Base-by-base conservation (phyloP, 2,329 filamentous ascomycete species). In the Pestalotiopsis sp. region DNA sequence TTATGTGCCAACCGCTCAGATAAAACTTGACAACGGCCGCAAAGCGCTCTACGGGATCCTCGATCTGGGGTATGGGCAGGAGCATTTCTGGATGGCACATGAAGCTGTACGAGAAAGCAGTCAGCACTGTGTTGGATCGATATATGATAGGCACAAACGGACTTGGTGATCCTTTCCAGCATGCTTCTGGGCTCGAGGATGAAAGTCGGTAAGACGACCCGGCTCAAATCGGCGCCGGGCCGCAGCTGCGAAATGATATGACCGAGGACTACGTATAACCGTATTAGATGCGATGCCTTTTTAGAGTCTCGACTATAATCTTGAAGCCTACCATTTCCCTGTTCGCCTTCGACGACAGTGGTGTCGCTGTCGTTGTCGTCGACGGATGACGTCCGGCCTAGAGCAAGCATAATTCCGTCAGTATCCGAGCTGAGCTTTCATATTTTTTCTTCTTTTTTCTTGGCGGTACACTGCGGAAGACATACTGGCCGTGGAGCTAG, bases 121-220 rank as follows among this genome's bases (percentile, higher is more conserved):
- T 60, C 20, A 57, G 20, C 13, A 39, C 2, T n/a, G 25, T 13
- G n/a, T 17, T 3, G 14, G 27, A 4, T 17, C 45, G 20, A 58
- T 45, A 31, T n/a, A 12, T 62, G 41, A 61, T 20, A 59, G 49
- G 45, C 62, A 38, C 14, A 17, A 31, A 84, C 90, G 73, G 84
- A 97, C 95, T 99, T 99, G 77, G 96, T 99, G 80, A 99, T 99
- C 75, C 96, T 90, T 83, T 99, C 96, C 75, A 99, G 85, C 96
- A 99, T 99, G 75, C 95, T 98, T 77, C 95, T 91, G 27, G 96
- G 96, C 81, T 99, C 96, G 75, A 99, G 90, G 77, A 99, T 99
- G 80, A 99, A 99, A 62, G 96, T 99, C 56, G 96, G 96, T 68
- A 99, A 86, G 45, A 96, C 95, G 71, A 99, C 95, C 75, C 95